Evolutionary conservation across 331 rosid species (phyloP).

Genomic region (Rhamnella rubrinervis): DNA sequence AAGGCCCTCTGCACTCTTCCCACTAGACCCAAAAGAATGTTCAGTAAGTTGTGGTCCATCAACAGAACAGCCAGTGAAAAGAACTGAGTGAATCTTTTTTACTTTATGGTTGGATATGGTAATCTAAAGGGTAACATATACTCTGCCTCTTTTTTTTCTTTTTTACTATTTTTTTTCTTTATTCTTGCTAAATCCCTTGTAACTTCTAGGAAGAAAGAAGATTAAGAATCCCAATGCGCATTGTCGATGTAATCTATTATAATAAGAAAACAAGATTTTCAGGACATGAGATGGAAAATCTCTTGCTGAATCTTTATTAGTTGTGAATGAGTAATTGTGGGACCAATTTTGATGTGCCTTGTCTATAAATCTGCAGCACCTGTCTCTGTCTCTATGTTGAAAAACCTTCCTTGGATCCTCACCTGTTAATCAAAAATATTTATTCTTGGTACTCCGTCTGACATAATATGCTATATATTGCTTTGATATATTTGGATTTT

Average conservation of each 20-base stretch:
- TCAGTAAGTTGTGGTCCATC: slow-evolving; percentile 83
- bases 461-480: slow-evolving; percentile 22
- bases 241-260: slow-evolving; percentile 64
- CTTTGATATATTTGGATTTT: slow-evolving; percentile 31
- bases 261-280: slow-evolving; percentile 54
- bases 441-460: slow-evolving; percentile 38
- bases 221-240: slow-evolving; percentile 53
- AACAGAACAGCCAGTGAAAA: slow-evolving; percentile 71
- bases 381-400: slow-evolving; percentile 44
- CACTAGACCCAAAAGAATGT: slow-evolving; percentile 75
- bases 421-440: slow-evolving; percentile 37
- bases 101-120: slow-evolving; percentile 33
- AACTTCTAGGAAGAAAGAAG: slow-evolving; percentile 48
- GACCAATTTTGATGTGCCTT: slow-evolving; percentile 48
- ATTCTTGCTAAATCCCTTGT: slow-evolving; percentile 39
- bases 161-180: slow-evolving; percentile 13
- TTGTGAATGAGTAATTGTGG: slow-evolving; percentile 59
- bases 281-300: slow-evolving; percentile 40
- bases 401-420: slow-evolving; percentile 39
- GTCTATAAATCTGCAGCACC: slow-evolving; percentile 60
- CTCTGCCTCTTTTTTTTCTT: slow-evolving; percentile 17
- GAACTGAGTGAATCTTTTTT: slow-evolving; percentile 57
- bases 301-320: slow-evolving; percentile 50
- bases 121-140: slow-evolving; percentile 51
- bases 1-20: slow-evolving; percentile 73